A percentile compares a stretch with the other conserved stretches of the same genome.
Conservation (phyloP, 352 stramenopile genomes). For the Globisporangium uncinulatum region DNA sequence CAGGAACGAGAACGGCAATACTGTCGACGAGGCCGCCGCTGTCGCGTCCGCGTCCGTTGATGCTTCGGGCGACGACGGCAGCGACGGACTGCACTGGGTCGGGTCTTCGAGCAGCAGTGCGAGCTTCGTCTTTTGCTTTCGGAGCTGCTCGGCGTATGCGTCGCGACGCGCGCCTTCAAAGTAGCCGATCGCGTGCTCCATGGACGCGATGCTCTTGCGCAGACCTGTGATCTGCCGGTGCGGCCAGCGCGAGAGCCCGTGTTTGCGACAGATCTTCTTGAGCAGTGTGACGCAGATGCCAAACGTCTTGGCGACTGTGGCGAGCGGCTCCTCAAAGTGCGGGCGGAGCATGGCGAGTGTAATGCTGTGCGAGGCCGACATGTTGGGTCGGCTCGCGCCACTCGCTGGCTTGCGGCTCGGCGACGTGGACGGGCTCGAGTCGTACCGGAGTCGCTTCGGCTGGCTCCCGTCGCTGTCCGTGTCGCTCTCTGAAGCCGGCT, state of each 20-base stretch:
- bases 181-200: slow-evolving; percentile 79
- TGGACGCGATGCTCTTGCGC: slow-evolving; percentile 81
- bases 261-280: slow-evolving; percentile 82
- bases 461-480: slow-evolving; percentile 5
- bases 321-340: slow-evolving; percentile 81
- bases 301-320: slow-evolving; percentile 68
- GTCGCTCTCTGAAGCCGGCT: background rate
- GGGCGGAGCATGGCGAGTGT: slow-evolving; percentile 77
- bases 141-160: slow-evolving; percentile 63
- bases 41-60: background rate
- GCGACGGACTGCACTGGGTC: slow-evolving; percentile 36
- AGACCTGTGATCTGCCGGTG: slow-evolving; percentile 85
- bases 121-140: slow-evolving; percentile 77
- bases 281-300: slow-evolving; percentile 82
- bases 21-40: slow-evolving; percentile 3
- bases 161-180: slow-evolving; percentile 66
- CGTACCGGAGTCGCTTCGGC: slow-evolving; percentile 6
- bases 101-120: slow-evolving; percentile 54
- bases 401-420: slow-evolving; percentile 14
- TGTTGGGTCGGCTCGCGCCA: slow-evolving; percentile 31
- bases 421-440: slow-evolving; percentile 4
- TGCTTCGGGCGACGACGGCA: slow-evolving; percentile 1
- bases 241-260: slow-evolving; percentile 76
- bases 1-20: background rate
- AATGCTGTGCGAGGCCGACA: slow-evolving; percentile 73